phyloP scores from a whole-genome alignment of 2,329 filamentous ascomycete species.

The Aspergillus phoenicis region DNA sequence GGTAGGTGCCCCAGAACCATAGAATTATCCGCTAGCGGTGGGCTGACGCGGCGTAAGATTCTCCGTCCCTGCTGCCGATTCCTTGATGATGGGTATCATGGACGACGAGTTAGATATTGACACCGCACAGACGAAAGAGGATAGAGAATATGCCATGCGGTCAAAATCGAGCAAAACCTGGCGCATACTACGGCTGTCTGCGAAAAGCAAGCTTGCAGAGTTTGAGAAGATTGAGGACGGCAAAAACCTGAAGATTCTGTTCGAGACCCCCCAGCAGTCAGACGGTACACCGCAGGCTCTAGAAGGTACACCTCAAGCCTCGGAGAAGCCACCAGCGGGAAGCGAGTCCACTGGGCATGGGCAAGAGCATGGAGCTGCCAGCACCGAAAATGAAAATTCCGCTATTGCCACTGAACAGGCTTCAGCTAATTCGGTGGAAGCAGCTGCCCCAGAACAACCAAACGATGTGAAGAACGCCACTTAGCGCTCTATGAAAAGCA shows the following conservation, averaged over 20 bases:
- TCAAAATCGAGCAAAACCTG: constrained; percentile 86
- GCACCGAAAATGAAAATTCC: constrained; percentile 11
- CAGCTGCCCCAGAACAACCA: constrained; percentile 10
- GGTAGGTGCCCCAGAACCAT: constrained; percentile 41
- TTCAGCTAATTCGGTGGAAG: constrained; percentile 15
- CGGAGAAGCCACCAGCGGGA: constrained; percentile 25
- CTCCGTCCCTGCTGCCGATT: constrained; percentile 68
- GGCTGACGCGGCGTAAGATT: constrained; percentile 52
- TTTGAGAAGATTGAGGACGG: constrained; percentile 90
- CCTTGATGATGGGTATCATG: constrained; percentile 72
- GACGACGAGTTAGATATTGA: constrained; percentile 84
- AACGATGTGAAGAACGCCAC: constrained; percentile 20
- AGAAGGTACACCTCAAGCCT: constrained; percentile 25
- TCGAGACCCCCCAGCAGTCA: constrained; percentile 35
- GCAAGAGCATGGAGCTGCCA: constrained; percentile 10
- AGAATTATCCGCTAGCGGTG: not conserved
- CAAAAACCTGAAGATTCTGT: constrained; percentile 63
- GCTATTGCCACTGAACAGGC: constrained; percentile 13
- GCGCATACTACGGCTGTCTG: constrained; percentile 81
- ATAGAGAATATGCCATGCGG: constrained; percentile 62
- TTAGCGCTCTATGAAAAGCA: not conserved
- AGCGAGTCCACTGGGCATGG: constrained; percentile 11
- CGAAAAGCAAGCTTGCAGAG: constrained; percentile 69
- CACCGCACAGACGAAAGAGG: constrained; percentile 69
- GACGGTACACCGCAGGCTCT: constrained; percentile 21